These are phyloP conservation scores for Phaeotremella skinneri DNA, from an alignment of 768 basidiomycete genomes.

Conservation along the genomic window DNA sequence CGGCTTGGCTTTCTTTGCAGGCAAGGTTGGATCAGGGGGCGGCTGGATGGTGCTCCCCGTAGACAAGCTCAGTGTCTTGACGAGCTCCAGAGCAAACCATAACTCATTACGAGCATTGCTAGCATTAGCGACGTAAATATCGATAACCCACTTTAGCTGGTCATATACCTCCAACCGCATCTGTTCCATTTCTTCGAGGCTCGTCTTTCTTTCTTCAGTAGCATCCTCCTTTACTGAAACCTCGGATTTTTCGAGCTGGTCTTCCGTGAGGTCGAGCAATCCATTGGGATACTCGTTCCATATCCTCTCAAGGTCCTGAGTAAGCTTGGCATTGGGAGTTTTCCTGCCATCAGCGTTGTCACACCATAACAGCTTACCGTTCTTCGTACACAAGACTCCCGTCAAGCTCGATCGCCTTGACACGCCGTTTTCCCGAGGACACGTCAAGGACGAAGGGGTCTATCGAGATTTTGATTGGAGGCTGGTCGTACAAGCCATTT, in stretches of 20 bases:
- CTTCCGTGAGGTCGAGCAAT: constrained; percentile 36
- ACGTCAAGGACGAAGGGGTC: constrained; percentile 23
- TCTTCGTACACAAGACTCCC: constrained; percentile 24
- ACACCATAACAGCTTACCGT: constrained; percentile 13
- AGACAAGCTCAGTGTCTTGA: constrained; percentile 37
- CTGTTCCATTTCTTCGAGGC: constrained; percentile 34
- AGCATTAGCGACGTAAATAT: neutral
- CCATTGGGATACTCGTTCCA: constrained; percentile 46
- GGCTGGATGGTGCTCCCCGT: constrained; percentile 22
- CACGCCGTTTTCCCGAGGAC: constrained; percentile 12
- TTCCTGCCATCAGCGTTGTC: constrained; percentile 13
- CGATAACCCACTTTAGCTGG: constrained; percentile 37
- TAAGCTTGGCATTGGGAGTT: constrained; percentile 26
- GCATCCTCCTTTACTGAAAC: constrained; percentile 6
- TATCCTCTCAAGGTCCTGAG: constrained; percentile 32
- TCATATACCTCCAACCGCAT: constrained; percentile 30
- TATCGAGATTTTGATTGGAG: constrained; percentile 7
- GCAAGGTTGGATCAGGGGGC: constrained; percentile 13
- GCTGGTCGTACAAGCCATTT: neutral
- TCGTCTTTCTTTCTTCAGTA: constrained; percentile 19
- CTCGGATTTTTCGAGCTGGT: constrained; percentile 5
- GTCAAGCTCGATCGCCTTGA: constrained; percentile 26
- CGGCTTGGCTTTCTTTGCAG: constrained; percentile 10
- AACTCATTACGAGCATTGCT: constrained; percentile 46
- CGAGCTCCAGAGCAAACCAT: constrained; percentile 43